Percentiles rank a stretch among this genome's conserved stretches.
Evolutionary conservation across 768 basidiomycete genomes (phyloP).

Genomic region (Tricholoma bakamatsutake): DNA sequence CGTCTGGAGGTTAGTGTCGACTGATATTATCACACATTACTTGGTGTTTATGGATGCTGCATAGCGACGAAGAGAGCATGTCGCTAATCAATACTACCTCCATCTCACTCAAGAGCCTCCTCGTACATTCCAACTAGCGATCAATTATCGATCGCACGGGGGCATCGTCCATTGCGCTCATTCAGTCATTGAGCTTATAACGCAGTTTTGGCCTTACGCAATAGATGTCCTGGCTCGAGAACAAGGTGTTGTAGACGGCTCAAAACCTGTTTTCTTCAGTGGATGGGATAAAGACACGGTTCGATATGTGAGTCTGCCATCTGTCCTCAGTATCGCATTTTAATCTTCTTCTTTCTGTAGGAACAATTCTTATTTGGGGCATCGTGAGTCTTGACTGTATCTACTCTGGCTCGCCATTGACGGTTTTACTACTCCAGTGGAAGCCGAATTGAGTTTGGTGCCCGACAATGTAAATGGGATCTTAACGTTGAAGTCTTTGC

Average conservation of each 20-base stretch:
- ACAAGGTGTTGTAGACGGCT: conserved; percentile 45
- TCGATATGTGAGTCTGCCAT: conserved; percentile 25
- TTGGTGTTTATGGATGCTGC: background rate
- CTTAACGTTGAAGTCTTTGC: background rate
- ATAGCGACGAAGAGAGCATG: conserved; percentile 9
- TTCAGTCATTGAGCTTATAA: conserved; percentile 57
- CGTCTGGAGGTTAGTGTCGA: conserved; percentile 48
- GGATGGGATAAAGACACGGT: conserved; percentile 38
- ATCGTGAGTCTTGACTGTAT: conserved; percentile 28
- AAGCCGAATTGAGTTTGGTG: conserved; percentile 51
- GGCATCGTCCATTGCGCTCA: conserved; percentile 74
- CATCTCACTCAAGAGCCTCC: conserved; percentile 8
- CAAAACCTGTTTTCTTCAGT: conserved; percentile 53
- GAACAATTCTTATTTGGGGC: conserved; percentile 57
- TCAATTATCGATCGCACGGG: conserved; percentile 67
- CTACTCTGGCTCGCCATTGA: background rate
- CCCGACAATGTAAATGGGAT: conserved; percentile 51
- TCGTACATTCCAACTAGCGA: conserved; percentile 47
- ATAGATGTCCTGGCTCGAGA: conserved; percentile 58
- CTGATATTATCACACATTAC: background rate
- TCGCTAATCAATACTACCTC: background rate
- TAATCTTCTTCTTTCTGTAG: conserved; percentile 11
- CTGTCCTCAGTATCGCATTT: background rate
- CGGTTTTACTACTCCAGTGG: conserved; percentile 25
- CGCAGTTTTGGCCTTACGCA: conserved; percentile 53